Base-by-base conservation (phyloP, 2,329 filamentous ascomycete genomes). In the Epichloe bromicola region DNA sequence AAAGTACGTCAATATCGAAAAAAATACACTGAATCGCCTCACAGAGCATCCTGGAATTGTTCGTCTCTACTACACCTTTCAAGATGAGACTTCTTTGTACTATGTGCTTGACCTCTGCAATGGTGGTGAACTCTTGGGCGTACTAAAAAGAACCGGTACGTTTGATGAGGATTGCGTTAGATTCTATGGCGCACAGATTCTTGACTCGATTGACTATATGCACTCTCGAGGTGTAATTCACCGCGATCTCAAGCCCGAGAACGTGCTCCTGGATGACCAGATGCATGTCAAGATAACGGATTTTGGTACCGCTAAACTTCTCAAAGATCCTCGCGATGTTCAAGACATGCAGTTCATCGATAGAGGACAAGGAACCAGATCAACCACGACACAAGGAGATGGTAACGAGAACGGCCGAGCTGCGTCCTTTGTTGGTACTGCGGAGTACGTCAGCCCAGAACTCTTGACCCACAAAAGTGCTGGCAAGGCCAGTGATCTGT, bases 1-100 rank as follows among this genome's bases (percentile, higher is more conserved):
- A 63, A 98, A 98, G 75, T 98, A 98, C 63, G 93, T 98, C 68
- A 98, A 97, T 69, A 98, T 98, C 61, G 93, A 98, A 69, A 96
- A 71, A 71, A 91, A 98, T 69, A 97, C 93, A 0, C 74, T 98
- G 51, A 98, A 98, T 64, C 83, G 93, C 56, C 74, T 98, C 52
- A 97, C 91, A 3, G 91, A 98, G 56, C 93, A 98, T 63, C 93
- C 93, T 6, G 93, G 93, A 19, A 91, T 98, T 53, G 90, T 98
- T 52, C 86, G 93, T 55, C 76, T 98, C 42, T 98, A 97, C 69
- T 98, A 98, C 69, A 98, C 93, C 2, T 98, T 98, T 63, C 93
- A 98, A 66, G 93, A 98, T 67, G 91, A 97, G 65, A 80, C 86
- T 20, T 97, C 90, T 3, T 74, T 98, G 3, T 98, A 98, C 70